A percentile compares a stretch with the other conserved stretches of the same genome.
phyloP scores from a whole-genome alignment of 768 basidiomycete genomes.

The Ramaria sp. region DNA sequence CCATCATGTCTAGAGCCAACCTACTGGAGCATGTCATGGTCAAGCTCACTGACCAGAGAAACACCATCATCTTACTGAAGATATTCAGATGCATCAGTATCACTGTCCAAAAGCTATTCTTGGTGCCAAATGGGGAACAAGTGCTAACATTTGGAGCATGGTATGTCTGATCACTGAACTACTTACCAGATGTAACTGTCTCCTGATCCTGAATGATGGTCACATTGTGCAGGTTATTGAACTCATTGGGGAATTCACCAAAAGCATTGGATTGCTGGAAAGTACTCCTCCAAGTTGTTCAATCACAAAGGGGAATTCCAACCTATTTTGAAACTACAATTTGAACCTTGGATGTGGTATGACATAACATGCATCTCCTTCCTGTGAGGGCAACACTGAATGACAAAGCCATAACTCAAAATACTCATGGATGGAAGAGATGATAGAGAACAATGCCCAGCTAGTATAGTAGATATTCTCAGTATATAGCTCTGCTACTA shows the following conservation, averaged over 20 bases:
- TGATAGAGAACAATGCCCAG: no score
- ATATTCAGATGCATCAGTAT: slow-evolving; percentile 96
- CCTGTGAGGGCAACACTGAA: no score
- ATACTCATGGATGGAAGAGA: no score
- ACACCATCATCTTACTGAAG: slow-evolving; percentile 98
- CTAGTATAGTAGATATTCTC: no score
- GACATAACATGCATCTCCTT: slow-evolving; percentile 95
- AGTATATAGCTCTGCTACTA: no score
- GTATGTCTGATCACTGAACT: slow-evolving; percentile 93
- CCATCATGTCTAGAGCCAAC: slow-evolving; percentile 6
- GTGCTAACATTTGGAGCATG: slow-evolving; percentile 95
- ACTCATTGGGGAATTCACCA: slow-evolving; percentile 83
- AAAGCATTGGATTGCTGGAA: slow-evolving; percentile 72
- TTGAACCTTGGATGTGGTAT: slow-evolving; percentile 74
- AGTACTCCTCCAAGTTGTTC: slow-evolving; percentile 92
- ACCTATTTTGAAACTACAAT: slow-evolving; percentile 88
- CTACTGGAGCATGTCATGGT: slow-evolving; percentile 75
- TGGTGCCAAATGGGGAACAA: slow-evolving; percentile 91
- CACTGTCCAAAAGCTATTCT: slow-evolving; percentile 96
- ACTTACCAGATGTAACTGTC: slow-evolving; percentile 92
- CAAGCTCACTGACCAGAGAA: slow-evolving; percentile 97
- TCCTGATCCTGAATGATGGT: slow-evolving; percentile 98
- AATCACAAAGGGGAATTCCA: slow-evolving; percentile 92
- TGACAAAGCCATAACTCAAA: no score
- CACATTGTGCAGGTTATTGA: slow-evolving; percentile 98